A percentile compares a stretch with the other conserved stretches of the same genome.
These are phyloP conservation scores for Scenedesmus sp. DNA, from an alignment of 163 green algal species.

Conservation along the genomic window DNA sequence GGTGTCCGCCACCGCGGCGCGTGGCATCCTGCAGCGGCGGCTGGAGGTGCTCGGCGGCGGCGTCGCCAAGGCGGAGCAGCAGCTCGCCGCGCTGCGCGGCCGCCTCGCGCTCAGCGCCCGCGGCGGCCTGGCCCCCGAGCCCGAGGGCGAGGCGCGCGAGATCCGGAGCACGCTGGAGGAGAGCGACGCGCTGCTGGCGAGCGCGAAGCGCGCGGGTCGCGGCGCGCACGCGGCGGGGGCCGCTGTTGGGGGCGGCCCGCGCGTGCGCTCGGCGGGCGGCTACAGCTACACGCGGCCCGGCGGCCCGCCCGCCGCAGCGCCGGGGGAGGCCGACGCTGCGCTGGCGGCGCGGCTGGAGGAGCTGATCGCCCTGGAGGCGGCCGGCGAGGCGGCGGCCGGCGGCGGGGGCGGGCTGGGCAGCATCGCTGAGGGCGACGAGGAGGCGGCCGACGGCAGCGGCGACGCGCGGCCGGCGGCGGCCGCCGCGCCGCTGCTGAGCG, in stretches of 20 bases:
- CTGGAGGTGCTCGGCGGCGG: constrained; percentile 19
- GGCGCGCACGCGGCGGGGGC: too few species aligned
- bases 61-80: constrained; percentile 23
- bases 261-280: neutral
- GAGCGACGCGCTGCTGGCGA: constrained; percentile 50
- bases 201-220: neutral
- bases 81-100: constrained; percentile 40
- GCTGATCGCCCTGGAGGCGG: constrained; percentile 44
- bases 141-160: constrained; percentile 45
- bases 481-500: neutral
- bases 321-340: constrained; percentile 8
- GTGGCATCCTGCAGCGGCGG: constrained; percentile 47
- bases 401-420: neutral
- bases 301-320: neutral
- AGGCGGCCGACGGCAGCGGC: neutral
- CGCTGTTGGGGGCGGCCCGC: constrained; percentile 7
- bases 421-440: neutral
- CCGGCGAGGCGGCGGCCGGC: constrained; percentile 33
- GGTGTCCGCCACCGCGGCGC: constrained; percentile 42
- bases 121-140: constrained; percentile 5
- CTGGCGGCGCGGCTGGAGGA: constrained; percentile 35
- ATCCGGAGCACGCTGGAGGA: constrained; percentile 57
- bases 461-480: neutral
- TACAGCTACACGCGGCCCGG: constrained; percentile 2
- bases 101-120: neutral